Conservation (phyloP, 371 early-diverging fungal genomes). For the Smittium culicis region DNA sequence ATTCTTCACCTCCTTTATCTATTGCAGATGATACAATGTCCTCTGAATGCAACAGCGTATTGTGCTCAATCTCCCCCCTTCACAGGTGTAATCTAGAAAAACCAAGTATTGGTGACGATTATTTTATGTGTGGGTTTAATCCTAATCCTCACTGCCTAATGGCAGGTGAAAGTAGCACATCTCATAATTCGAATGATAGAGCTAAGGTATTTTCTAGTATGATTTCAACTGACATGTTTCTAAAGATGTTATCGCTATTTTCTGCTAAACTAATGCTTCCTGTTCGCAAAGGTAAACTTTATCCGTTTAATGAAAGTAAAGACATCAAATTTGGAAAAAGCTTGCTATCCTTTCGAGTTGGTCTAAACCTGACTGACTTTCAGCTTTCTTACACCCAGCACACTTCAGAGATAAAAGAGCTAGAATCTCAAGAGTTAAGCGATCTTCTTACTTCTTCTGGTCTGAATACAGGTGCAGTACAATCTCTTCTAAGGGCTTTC, state of each 20-base stretch:
- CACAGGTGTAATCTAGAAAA: not conserved
- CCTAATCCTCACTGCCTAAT: not conserved
- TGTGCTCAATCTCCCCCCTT: conserved; percentile 4
- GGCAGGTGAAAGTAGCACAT: not conserved
- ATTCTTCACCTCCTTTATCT: not conserved
- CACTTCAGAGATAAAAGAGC: conserved; percentile 29
- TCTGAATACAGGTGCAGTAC: not conserved
- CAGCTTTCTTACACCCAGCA: conserved; percentile 32
- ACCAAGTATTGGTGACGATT: not conserved
- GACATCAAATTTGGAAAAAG: conserved; percentile 33
- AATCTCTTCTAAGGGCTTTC: not conserved
- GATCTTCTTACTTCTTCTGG: conserved; percentile 10
- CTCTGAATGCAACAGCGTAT: not conserved
- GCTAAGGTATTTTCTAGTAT: conserved; percentile 1
- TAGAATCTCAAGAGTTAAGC: conserved; percentile 23
- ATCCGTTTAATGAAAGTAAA: conserved; percentile 25
- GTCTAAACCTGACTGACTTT: conserved; percentile 25
- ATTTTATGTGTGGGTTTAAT: not conserved
- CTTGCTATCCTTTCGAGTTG: conserved; percentile 27
- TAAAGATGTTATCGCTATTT: conserved; percentile 18
- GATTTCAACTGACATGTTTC: conserved; percentile 1
- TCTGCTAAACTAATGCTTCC: conserved; percentile 33
- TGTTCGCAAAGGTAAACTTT: conserved; percentile 29
- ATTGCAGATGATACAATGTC: not conserved
- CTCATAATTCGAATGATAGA: not conserved